These are phyloP conservation scores for Brettanomyces bruxellensis DNA, from an alignment of 805 yeast genomes.

Conservation along the genomic window DNA sequence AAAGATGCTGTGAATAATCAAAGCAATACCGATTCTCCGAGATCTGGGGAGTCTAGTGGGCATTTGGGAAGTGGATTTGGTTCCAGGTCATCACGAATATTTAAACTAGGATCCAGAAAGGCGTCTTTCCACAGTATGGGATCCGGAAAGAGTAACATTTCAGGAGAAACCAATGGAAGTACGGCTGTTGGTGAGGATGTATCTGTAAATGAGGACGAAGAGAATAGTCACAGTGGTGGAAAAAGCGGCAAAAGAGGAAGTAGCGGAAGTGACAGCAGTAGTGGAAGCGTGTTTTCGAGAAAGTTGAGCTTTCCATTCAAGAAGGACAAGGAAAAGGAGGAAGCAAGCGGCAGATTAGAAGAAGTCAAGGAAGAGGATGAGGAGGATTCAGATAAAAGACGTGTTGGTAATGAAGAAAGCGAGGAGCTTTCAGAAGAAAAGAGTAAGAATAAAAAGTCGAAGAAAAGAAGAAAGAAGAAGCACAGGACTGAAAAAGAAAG, in stretches of 20 bases:
- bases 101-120: constrained; percentile 20
- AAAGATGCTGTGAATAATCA: constrained; percentile 5
- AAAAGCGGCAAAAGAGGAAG: not conserved
- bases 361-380: not conserved
- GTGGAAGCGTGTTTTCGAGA: constrained; percentile 13
- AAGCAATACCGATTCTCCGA: not conserved
- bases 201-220: not conserved
- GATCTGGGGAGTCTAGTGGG: constrained; percentile 2
- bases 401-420: not conserved
- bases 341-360: constrained; percentile 8
- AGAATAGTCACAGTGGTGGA: not conserved
- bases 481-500: not conserved
- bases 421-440: not conserved
- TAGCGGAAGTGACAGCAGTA: not conserved
- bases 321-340: constrained; percentile 20
- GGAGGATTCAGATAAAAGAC: constrained; percentile 12
- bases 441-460: not conserved
- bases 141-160: constrained; percentile 1
- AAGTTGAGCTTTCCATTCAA: constrained; percentile 24
- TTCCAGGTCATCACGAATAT: constrained; percentile 24
- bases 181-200: too few species aligned
- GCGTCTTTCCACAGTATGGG: constrained; percentile 8
- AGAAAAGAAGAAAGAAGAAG: not conserved
- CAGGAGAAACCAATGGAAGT: not conserved
- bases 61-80: constrained; percentile 12